Evolutionary conservation across 768 basidiomycete genomes (phyloP).

Genomic region (Collybia sp.): DNA sequence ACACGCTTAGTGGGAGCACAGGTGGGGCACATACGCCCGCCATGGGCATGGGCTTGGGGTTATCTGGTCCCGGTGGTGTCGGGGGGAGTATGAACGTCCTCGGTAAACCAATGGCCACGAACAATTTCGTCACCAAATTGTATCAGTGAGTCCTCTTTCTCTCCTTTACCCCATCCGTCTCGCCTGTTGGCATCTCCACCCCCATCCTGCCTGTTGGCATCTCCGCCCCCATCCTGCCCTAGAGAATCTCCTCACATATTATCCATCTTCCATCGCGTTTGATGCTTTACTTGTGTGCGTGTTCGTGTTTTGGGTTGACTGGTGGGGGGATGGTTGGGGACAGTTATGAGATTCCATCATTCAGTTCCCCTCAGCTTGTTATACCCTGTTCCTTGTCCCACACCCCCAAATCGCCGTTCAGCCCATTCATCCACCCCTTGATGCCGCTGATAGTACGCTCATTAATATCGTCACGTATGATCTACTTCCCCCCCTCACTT

Average conservation of each 20-base stretch:
- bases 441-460: no score
- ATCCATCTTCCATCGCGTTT: no score
- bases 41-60: slow-evolving; percentile 11
- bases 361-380: slow-evolving; percentile 1
- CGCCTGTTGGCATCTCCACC: neutral
- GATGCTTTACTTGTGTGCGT: no score
- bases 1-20: slow-evolving; percentile 6
- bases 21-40: slow-evolving; percentile 11
- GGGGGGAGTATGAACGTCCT: slow-evolving; percentile 50
- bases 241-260: no score
- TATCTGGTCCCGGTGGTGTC: slow-evolving; percentile 12
- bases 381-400: neutral
- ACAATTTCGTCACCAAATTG: slow-evolving; percentile 87
- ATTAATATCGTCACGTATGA: no score
- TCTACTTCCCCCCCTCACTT: neutral
- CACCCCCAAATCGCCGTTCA: neutral
- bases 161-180: slow-evolving; percentile 6
- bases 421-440: no score
- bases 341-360: neutral
- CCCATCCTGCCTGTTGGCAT: neutral
- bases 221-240: neutral
- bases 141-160: slow-evolving; percentile 58
- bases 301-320: no score
- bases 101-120: slow-evolving; percentile 64
- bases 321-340: no score